Conservation (phyloP, 1,139 yeast species). For the Zygoascus sp. region DNA sequence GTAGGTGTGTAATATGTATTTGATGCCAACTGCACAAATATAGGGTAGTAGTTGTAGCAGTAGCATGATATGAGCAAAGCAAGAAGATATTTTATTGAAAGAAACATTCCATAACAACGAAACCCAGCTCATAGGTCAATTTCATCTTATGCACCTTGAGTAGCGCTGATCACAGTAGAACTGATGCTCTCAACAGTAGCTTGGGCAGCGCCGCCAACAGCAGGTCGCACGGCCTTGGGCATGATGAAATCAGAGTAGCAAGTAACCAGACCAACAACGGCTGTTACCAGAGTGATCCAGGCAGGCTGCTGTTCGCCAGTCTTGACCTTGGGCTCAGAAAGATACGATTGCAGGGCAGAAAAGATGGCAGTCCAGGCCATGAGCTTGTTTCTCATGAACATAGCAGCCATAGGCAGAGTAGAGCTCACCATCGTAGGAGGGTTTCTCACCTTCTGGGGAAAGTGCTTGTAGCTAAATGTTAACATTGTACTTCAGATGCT, state of each 20-base stretch:
- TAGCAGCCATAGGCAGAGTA: constrained; percentile 62
- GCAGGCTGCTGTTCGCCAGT: constrained; percentile 31
- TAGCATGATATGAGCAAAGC: too few relatives aligned
- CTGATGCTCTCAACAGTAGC: constrained; percentile 14
- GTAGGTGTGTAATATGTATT: background rate
- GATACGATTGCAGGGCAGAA: constrained; percentile 47
- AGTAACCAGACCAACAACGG: constrained; percentile 32
- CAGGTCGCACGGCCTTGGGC: constrained; percentile 28
- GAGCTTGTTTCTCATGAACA: constrained; percentile 47
- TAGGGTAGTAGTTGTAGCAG: too few relatives aligned
- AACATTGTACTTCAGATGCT: background rate
- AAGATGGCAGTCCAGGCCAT: constrained; percentile 56
- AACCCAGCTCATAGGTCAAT: background rate
- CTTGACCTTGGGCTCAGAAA: constrained; percentile 46
- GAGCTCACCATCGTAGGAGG: constrained; percentile 42
- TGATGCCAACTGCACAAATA: too few relatives aligned
- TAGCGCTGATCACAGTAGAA: constrained; percentile 11
- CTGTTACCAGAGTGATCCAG: constrained; percentile 31
- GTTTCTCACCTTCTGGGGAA: constrained; percentile 24
- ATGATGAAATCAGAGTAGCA: constrained; percentile 37
- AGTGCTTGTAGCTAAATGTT: constrained; percentile 28
- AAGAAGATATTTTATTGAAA: too few relatives aligned
- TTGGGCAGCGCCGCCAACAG: constrained; percentile 10
- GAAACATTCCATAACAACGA: background rate
- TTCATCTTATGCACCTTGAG: background rate